phyloP scores from a whole-genome alignment of 1,139 yeast species.

The Kurtzmaniella natalensis region DNA sequence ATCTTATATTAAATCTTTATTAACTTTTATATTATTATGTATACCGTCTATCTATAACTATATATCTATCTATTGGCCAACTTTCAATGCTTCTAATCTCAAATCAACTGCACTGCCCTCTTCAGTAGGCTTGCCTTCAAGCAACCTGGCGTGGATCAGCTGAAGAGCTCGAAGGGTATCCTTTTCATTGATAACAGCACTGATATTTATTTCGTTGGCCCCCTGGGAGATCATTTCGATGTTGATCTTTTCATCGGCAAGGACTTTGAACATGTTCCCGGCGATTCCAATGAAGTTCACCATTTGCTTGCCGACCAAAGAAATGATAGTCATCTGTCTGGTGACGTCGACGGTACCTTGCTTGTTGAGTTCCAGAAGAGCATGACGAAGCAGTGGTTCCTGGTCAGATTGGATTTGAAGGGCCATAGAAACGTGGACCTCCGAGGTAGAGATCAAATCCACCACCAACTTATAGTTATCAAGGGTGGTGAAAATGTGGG shows the following conservation, averaged over 20 bases:
- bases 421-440: slow-evolving; percentile 98
- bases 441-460: slow-evolving; percentile 93
- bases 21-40: background rate
- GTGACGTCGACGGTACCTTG: slow-evolving; percentile 90
- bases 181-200: slow-evolving; percentile 83
- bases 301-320: slow-evolving; percentile 96
- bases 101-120: slow-evolving; percentile 29
- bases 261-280: slow-evolving; percentile 91
- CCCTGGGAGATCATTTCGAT: slow-evolving; percentile 99
- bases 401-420: slow-evolving; percentile 68
- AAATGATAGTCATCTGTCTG: slow-evolving; percentile 81
- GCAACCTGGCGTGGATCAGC: slow-evolving; percentile 74
- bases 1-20: background rate
- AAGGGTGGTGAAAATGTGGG: slow-evolving; percentile 80
- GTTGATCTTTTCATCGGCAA: slow-evolving; percentile 88
- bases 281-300: slow-evolving; percentile 95
- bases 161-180: slow-evolving; percentile 84
- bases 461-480: slow-evolving; percentile 86
- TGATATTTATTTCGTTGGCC: slow-evolving; percentile 93
- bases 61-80: slow-evolving; percentile 2
- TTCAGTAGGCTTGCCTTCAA: slow-evolving; percentile 45
- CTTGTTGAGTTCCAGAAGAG: slow-evolving; percentile 69
- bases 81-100: slow-evolving; percentile 33
- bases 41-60: too few relatives aligned
- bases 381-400: slow-evolving; percentile 57